Percentiles rank a stretch among this genome's conserved stretches.
These are phyloP conservation scores for Colletotrichum sp. DNA, from an alignment of 2,329 filamentous ascomycete genomes.

Conservation along the genomic window DNA sequence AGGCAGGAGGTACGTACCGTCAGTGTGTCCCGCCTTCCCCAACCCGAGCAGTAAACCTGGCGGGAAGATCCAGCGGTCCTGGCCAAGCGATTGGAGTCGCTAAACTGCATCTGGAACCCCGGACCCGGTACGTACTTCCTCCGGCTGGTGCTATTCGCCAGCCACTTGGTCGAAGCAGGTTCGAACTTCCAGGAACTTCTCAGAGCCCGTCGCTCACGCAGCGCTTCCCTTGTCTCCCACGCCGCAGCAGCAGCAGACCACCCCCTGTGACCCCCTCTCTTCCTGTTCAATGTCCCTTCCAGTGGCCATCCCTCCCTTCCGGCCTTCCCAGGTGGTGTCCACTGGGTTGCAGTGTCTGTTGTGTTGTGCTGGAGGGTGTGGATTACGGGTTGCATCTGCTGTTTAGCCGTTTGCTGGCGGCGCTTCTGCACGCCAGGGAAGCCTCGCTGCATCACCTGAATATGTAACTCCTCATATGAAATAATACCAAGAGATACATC, in stretches of 20 bases:
- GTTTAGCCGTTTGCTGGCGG: constrained; percentile 14
- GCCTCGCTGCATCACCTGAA: background rate
- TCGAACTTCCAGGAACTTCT: background rate
- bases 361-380: background rate
- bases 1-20: background rate
- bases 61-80: background rate
- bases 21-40: background rate
- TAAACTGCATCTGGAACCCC: background rate
- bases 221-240: constrained; percentile 7
- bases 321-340: background rate
- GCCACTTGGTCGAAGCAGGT: background rate
- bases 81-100: background rate
- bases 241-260: background rate
- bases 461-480: background rate
- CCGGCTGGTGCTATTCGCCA: background rate
- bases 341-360: background rate
- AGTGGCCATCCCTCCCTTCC: background rate
- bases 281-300: background rate
- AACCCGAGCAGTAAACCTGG: background rate
- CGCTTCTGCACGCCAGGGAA: background rate
- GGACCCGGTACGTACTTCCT: background rate
- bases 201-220: constrained; percentile 6
- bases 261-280: background rate
- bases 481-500: background rate
- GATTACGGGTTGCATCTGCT: background rate